phyloP scores from a whole-genome alignment of 2,329 filamentous ascomycete species.

The Hymenoscyphus occultus region DNA sequence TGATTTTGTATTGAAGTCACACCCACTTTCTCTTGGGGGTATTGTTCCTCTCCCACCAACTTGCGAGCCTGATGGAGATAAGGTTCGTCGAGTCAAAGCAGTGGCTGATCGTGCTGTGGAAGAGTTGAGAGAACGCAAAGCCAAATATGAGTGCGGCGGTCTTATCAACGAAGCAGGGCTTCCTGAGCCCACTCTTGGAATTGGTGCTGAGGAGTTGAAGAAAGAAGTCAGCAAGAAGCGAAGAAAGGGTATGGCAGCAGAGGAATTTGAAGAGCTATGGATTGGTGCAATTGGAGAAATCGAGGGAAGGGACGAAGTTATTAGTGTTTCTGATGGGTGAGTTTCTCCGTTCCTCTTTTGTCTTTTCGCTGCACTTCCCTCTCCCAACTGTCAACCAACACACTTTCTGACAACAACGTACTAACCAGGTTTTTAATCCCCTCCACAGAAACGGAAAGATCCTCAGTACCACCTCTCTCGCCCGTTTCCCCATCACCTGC shows the following conservation, averaged over 20 bases:
- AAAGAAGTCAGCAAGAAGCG: constrained; percentile 70
- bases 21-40: constrained; percentile 79
- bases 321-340: constrained; percentile 52
- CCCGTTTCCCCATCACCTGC: constrained; percentile 83
- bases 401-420: constrained; percentile 55
- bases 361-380: constrained; percentile 20
- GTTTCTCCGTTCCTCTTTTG: constrained; percentile 33
- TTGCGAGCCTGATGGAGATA: constrained; percentile 93
- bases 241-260: constrained; percentile 77
- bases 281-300: constrained; percentile 71
- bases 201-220: constrained; percentile 70
- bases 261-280: constrained; percentile 91
- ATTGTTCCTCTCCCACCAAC: constrained; percentile 82
- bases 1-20: constrained; percentile 81
- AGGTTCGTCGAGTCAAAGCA: constrained; percentile 78
- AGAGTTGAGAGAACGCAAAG: constrained; percentile 78
- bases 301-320: constrained; percentile 58
- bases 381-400: constrained; percentile 38
- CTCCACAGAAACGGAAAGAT: constrained; percentile 67
- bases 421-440: constrained; percentile 82
- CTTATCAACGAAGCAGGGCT: constrained; percentile 59
- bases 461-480: constrained; percentile 86
- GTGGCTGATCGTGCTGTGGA: constrained; percentile 88
- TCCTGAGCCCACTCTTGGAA: constrained; percentile 57
- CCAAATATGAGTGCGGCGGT: constrained; percentile 87